These are phyloP conservation scores for Rhizopogon parksii DNA, from an alignment of 1,284 basidiomycete species.

Conservation along the genomic window DNA sequence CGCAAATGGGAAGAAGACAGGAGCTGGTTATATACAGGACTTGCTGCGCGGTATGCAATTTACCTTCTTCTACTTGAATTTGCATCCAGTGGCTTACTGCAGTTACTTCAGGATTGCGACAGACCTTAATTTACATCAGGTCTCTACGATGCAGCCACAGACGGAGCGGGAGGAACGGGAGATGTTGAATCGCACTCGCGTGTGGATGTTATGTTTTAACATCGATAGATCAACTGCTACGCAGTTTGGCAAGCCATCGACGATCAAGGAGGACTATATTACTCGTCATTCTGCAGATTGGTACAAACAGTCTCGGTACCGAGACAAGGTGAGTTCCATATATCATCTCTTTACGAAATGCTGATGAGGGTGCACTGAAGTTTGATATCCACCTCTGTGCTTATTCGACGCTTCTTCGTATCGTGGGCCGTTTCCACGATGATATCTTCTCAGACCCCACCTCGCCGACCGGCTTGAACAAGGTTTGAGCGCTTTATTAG, in stretches of 20 bases:
- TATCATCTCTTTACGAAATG: not conserved
- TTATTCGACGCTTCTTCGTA: slow-evolving; percentile 61
- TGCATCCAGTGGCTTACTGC: not conserved
- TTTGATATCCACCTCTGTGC: slow-evolving; percentile 71
- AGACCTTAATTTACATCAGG: slow-evolving; percentile 77
- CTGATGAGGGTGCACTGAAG: slow-evolving; percentile 27
- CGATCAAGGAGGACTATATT: slow-evolving; percentile 80
- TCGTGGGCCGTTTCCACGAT: slow-evolving; percentile 69
- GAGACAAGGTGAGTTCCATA: slow-evolving; percentile 40
- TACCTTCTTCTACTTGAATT: not conserved
- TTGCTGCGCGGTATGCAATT: slow-evolving; percentile 58
- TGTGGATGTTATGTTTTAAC: slow-evolving; percentile 86
- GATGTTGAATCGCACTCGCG: slow-evolving; percentile 70
- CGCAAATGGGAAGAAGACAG: slow-evolving; percentile 78
- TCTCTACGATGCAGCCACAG: slow-evolving; percentile 48
- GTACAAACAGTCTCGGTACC: slow-evolving; percentile 65
- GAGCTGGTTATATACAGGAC: slow-evolving; percentile 75
- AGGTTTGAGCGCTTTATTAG: slow-evolving; percentile 32
- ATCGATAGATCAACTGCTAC: slow-evolving; percentile 77
- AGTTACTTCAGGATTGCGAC: slow-evolving; percentile 57
- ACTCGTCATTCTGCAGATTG: slow-evolving; percentile 69
- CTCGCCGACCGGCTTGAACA: slow-evolving; percentile 64
- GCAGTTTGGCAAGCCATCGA: slow-evolving; percentile 82
- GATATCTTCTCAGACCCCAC: slow-evolving; percentile 69
- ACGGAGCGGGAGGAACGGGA: slow-evolving; percentile 71